Evolutionary conservation across 805 yeast species (phyloP).

Genomic region (Saccharomyces eubayanus): DNA sequence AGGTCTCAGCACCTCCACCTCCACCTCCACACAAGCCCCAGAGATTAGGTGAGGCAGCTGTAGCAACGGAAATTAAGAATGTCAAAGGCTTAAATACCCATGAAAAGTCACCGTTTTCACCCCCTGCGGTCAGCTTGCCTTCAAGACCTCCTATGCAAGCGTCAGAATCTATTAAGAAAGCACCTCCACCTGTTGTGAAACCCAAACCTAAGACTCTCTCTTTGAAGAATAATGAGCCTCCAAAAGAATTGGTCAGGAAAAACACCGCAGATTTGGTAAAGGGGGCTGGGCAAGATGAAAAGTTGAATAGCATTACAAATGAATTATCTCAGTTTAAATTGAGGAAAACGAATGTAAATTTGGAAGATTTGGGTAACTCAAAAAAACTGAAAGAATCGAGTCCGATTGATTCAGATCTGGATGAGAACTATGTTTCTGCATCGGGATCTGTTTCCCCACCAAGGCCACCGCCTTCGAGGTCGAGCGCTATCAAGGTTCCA

Average conservation of each 20-base stretch:
- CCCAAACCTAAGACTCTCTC: constrained; percentile 22
- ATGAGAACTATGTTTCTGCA: not conserved
- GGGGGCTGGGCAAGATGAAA: not conserved
- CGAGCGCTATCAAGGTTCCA: constrained; percentile 5
- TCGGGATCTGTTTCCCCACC: not conserved
- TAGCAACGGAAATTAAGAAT: not conserved
- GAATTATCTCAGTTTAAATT: constrained; percentile 11
- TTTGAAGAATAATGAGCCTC: not conserved
- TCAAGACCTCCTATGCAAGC: not conserved
- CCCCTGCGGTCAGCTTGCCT: not conserved
- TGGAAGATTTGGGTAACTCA: not conserved
- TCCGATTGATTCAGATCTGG: not conserved
- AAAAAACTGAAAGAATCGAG: not conserved
- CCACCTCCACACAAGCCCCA: not conserved
- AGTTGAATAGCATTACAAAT: constrained; percentile 2
- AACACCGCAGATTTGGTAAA: not conserved
- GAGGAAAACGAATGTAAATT: constrained; percentile 7
- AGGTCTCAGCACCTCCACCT: not conserved
- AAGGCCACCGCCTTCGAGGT: not conserved
- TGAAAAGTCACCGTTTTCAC: not conserved
- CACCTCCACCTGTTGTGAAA: constrained; percentile 23
- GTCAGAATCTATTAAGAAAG: constrained; percentile 1
- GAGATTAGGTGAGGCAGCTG: not conserved
- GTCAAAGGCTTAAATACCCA: not conserved
- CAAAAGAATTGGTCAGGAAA: not conserved